Percentiles rank a stretch among this genome's conserved stretches.
phyloP scores from a whole-genome alignment of 2,329 filamentous ascomycete species.

The Colletotrichum incanum region DNA sequence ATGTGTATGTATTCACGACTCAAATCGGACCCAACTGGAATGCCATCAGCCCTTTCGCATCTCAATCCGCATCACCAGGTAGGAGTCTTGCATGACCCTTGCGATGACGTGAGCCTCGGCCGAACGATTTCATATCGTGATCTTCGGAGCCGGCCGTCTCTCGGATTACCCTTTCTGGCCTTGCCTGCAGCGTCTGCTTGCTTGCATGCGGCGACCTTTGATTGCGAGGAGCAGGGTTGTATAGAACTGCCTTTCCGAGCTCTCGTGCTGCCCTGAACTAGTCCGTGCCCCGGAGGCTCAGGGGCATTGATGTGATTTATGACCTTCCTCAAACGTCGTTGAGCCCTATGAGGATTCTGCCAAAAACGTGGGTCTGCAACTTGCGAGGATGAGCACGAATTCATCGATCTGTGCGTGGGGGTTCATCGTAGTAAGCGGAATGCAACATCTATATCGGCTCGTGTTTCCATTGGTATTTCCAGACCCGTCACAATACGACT shows the following conservation, averaged over 20 bases:
- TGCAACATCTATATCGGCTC: constrained; percentile 4
- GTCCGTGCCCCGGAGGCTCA: background rate
- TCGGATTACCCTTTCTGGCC: background rate
- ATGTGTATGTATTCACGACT: no score
- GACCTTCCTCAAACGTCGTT: background rate
- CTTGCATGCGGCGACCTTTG: background rate
- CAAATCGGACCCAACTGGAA: background rate
- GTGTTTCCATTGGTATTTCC: background rate
- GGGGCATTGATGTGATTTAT: background rate
- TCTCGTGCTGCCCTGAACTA: background rate
- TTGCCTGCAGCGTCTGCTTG: background rate
- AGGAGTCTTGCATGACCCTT: background rate
- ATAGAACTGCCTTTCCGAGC: background rate
- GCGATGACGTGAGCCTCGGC: background rate
- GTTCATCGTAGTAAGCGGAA: background rate
- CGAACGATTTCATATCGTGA: background rate
- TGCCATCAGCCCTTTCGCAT: background rate
- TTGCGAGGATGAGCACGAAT: background rate
- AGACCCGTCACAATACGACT: constrained; percentile 14
- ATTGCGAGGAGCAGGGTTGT: background rate
- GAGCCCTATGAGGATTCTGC: constrained; percentile 11
- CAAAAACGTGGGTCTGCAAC: background rate
- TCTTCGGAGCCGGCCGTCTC: background rate
- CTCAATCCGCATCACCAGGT: background rate
- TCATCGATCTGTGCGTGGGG: constrained; percentile 13